phyloP scores from a whole-genome alignment of 2,329 filamentous ascomycete species.

The Neophaeococcomyces aloes region DNA sequence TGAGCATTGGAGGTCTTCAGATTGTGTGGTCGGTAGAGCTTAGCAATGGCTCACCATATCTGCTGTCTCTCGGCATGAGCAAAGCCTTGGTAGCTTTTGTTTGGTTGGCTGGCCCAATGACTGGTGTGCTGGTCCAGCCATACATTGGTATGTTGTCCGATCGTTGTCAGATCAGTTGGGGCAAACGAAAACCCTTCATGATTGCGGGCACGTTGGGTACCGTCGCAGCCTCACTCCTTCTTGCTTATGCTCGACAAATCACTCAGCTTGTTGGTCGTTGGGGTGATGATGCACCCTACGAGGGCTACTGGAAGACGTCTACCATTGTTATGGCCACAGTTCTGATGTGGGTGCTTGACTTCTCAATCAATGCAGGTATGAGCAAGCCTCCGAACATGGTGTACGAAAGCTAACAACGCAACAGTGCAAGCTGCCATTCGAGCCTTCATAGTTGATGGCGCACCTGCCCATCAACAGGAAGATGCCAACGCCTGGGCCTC shows the following conservation, averaged over 20 bases:
- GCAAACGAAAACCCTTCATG: slow-evolving; percentile 75
- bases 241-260: slow-evolving; percentile 65
- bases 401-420: slow-evolving; percentile 9
- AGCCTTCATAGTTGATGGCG: slow-evolving; percentile 87
- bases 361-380: slow-evolving; percentile 82
- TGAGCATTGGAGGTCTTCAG: slow-evolving; percentile 79
- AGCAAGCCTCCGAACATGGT: slow-evolving; percentile 12
- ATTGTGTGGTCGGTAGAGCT: slow-evolving; percentile 94
- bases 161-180: slow-evolving; percentile 62
- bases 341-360: slow-evolving; percentile 83
- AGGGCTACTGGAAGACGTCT: slow-evolving; percentile 50
- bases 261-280: slow-evolving; percentile 57
- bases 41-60: slow-evolving; percentile 79
- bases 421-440: slow-evolving; percentile 79
- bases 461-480: slow-evolving; percentile 87
- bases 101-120: slow-evolving; percentile 73
- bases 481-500: slow-evolving; percentile 90
- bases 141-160: slow-evolving; percentile 76
- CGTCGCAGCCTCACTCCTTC: slow-evolving; percentile 54
- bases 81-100: slow-evolving; percentile 74
- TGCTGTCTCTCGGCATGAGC: slow-evolving; percentile 69
- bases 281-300: slow-evolving; percentile 60
- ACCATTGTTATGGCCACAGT: slow-evolving; percentile 72
- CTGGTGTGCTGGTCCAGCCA: slow-evolving; percentile 68
- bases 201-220: slow-evolving; percentile 58